Base-by-base conservation (phyloP, 352 stramenopile genomes). In the Phytopythium kandeliae region DNA sequence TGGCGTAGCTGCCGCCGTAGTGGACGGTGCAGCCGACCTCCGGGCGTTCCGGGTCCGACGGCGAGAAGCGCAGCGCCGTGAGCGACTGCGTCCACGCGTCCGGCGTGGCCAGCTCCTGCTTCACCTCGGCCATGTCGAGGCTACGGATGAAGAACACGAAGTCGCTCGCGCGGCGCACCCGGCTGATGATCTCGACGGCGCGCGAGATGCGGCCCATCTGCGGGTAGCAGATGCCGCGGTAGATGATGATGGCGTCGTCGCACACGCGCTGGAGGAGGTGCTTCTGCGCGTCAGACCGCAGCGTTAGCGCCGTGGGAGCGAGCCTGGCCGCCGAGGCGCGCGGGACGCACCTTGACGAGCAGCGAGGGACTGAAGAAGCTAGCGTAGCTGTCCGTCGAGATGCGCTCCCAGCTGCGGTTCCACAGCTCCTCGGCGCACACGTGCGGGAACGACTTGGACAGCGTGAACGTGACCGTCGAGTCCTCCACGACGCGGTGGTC, bases 311-410 rank as follows among this genome's bases (percentile, higher is more conserved):
- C n/a, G n/a, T n/a, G n/a, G n/a, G n/a, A n/a, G n/a, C n/a, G n/a
- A n/a, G n/a, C n/a, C n/a, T n/a, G n/a, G n/a, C n/a, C n/a, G n/a
- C n/a, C n/a, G n/a, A n/a, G n/a, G n/a, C 56, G 0, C 34, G n/a
- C 38, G 10, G 11, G 0, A 69, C 58, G 36, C 37, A 80, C 70
- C 49, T 59, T 63, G 48, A 81, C 71, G 42, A 69, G 63, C 24
- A 78, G 55, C 37, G 67, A 62, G 0, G 71, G 71, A 21, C 63
- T 81, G 60, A 78, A 81, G 55, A 78, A 78, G 26, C 62, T 74
- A 16, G 62, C 63, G 37, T 78, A 78, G 54, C 60, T 69, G 37
- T 81, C 71, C 5, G 57, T 74, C 4, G 55, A 67, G 24, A 81
- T 35, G 48, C 58, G 49, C 19, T 71, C 52, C 59, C 68, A 81